Evolutionary conservation across 2,329 filamentous ascomycete genomes (phyloP), one percentile per base, ranked within the genome.

Genomic region (Trichoderma harzianum): DNA sequence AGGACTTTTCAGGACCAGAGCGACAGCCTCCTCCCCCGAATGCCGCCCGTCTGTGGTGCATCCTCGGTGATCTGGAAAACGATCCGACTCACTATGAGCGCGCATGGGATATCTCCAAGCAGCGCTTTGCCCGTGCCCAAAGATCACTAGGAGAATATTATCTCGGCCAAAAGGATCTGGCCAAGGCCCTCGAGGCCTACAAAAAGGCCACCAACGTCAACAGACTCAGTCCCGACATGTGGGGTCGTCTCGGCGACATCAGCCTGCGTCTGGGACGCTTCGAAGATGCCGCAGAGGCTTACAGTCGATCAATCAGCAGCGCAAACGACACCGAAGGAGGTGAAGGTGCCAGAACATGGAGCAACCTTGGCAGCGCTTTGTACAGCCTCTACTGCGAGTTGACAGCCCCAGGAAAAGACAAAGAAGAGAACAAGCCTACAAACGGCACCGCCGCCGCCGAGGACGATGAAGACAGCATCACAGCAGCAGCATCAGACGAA

Each of bases 191-290:
- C 16, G 89, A 91, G 39, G 93, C 95, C 1, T 99, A 97, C 80
- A 85, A 85, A 61, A 89, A 92, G 72, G 94, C 94, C 30, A 88
- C 97, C 0, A 85, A 87, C 26, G 91, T 93, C 70, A 97, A 97
- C 79, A 89, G 93, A 16, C 85, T 97, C 51, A 95, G 94, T 78
- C 89, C 93, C 2, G 88, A 93, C 68, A 90, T 94, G 71, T 99
- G 96, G 96, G 94, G 94, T 78, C 91, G 95, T 0, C 85, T 98
- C 5, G 96, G 96, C 8, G 97, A 97, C 78, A 93, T 97, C 67
- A 89, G 92, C 75, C 87, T 99, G 24, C 91, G 95, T 65, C 86
- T 97, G 0, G 89, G 89, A 11, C 86, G 91, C 51, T 98, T 93
- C 83, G 86, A 91, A 24, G 91, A 92, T 24, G 95, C 96, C 0